A percentile compares a stretch with the other conserved stretches of the same genome.
Evolutionary conservation across 306 rosid species (phyloP).

Genomic region (Acacia melanoxylon): DNA sequence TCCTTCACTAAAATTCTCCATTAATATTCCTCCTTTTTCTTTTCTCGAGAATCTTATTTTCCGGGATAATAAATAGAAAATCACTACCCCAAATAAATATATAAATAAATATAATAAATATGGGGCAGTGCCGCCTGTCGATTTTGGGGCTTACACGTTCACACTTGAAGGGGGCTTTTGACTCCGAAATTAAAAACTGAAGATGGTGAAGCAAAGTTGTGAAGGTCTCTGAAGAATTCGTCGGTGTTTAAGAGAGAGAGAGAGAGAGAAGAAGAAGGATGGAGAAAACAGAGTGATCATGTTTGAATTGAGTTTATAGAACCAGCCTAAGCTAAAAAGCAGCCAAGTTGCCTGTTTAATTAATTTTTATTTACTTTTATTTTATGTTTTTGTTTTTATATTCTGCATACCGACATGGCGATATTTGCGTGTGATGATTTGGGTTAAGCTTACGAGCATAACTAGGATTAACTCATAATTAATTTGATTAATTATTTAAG

Average conservation of each 20-base stretch:
- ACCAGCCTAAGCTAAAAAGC: neutral
- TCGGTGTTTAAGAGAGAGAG: conserved; percentile 35
- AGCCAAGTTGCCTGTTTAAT: conserved; percentile 1
- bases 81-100: neutral
- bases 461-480: conserved; percentile 1
- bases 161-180: neutral
- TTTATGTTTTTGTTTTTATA: neutral
- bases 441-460: neutral
- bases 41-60: neutral
- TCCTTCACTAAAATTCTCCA: neutral
- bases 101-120: neutral
- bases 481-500: neutral
- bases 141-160: conserved; percentile 14
- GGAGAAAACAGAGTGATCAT: conserved; percentile 31
- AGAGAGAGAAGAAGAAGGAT: neutral
- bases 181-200: conserved; percentile 8
- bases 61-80: neutral
- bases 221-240: conserved; percentile 5
- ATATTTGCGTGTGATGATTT: neutral
- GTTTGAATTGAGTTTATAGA: conserved; percentile 42
- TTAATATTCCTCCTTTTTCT: neutral
- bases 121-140: conserved; percentile 15
- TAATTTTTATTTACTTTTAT: neutral
- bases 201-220: neutral
- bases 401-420: neutral